Evolutionary conservation across 495 filamentous ascomycete species (phyloP), one percentile per base, ranked within the genome.

Genomic region (Opeltia flavorubescens): DNA sequence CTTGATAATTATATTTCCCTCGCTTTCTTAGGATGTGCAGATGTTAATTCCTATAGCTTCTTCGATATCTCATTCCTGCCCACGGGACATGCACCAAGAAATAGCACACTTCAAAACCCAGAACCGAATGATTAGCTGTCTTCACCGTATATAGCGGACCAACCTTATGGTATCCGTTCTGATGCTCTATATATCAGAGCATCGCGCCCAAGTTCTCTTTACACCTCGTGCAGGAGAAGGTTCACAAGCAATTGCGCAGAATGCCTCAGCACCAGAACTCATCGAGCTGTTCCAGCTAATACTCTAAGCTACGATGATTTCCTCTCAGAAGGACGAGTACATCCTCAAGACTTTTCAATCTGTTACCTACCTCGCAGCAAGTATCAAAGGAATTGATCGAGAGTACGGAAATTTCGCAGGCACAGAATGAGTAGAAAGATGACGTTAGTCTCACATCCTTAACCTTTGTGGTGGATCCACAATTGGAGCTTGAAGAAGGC

Each of bases 171-270:
- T n/a, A n/a, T n/a, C n/a, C n/a, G n/a, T n/a, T 20, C 63, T 87
- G 4, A 68, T 76, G 38, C 73, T 67, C 47, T 88, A 83, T 57
- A 78, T 87, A 47, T 69, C 66, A 25, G 70, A 76, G 45, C 65
- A 77, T 53, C 72, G 70, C 55, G 64, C 64, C 31, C 66, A 70
- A 31, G 51, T 59, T 42, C 46, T 75, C 69, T 26, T 66, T 70
- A 13, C 66, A 66, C 23, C 65, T 69, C 51, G 65, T 64, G 5
- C 70, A 73, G 13, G 74, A 80, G 38, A 41, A 17, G 38, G 38
- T 57, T 66, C 82, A 40, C 74, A 81, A 62, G 66, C 72, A 4
- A 68, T 81, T 48, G 78, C 75, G 17, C 66, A 70, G 47, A 55
- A 67, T 23, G 52, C 49, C 8, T 46, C 48, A n/a, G 44, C 39